These are phyloP conservation scores for Hypoxylon sp. DNA, from an alignment of 2,329 filamentous ascomycete species.

Conservation along the genomic window DNA sequence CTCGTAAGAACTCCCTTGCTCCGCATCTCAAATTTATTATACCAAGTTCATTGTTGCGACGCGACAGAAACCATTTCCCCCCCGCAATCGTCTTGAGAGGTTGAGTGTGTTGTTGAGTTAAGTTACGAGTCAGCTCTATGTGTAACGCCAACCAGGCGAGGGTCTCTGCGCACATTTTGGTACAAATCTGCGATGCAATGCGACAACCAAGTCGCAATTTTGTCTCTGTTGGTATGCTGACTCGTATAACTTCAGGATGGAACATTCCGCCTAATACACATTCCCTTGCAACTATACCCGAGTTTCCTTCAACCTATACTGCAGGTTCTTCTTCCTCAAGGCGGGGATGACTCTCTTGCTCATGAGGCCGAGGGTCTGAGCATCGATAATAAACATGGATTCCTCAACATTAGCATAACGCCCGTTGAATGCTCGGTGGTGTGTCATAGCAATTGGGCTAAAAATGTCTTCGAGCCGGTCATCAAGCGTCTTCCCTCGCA, in stretches of 20 bases:
- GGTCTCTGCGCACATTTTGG: conserved; percentile 29
- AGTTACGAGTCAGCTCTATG: conserved; percentile 23
- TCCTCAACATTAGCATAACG: conserved; percentile 93
- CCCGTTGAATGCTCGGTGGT: conserved; percentile 93
- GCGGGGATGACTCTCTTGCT: conserved; percentile 47
- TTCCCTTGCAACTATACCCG: conserved; percentile 80
- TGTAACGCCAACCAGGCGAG: conserved; percentile 23
- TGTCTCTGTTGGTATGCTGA: conserved; percentile 35
- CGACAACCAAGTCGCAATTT: conserved; percentile 15
- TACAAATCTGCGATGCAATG: conserved; percentile 29
- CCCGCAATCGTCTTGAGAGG: conserved; percentile 14
- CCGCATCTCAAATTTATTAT: conserved; percentile 22
- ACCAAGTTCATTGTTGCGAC: conserved; percentile 12
- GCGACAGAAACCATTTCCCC: conserved; percentile 8
- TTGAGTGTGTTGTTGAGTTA: too few species aligned
- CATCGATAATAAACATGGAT: conserved; percentile 71
- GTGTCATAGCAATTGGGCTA: conserved; percentile 79
- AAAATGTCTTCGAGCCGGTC: conserved; percentile 77
- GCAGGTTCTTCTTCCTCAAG: conserved; percentile 78
- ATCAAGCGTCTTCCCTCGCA: conserved; percentile 69
- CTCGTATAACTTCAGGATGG: conserved; percentile 70
- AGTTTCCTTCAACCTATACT: conserved; percentile 86
- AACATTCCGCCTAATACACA: conserved; percentile 87
- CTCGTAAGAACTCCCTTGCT: conserved; percentile 43
- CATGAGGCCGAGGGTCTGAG: conserved; percentile 57